A percentile compares a stretch with the other conserved stretches of the same genome.
phyloP scores from a whole-genome alignment of 192 early-diverging fungal species.

The Podochytrium sp. region DNA sequence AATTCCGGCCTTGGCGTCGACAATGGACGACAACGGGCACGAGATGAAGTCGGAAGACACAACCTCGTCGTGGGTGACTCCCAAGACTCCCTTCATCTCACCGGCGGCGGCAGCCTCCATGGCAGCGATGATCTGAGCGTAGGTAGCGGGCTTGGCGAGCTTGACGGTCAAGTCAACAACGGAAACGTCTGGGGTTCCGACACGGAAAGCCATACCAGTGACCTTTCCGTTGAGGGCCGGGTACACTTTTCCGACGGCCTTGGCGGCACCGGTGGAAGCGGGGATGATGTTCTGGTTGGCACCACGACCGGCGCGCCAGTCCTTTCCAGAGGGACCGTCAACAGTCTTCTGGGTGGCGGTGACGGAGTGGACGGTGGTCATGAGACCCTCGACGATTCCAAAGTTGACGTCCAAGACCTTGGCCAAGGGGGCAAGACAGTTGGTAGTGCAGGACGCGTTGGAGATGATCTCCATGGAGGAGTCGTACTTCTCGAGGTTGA shows the following conservation, averaged over 20 bases:
- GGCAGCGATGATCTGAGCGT: conserved; percentile 85
- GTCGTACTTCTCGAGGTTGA: conserved; percentile 96
- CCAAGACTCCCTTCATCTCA: conserved; percentile 87
- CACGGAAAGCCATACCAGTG: conserved; percentile 99
- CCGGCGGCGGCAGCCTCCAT: conserved; percentile 86
- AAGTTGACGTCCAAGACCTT: conserved; percentile 97
- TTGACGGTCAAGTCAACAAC: conserved; percentile 97
- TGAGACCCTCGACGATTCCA: conserved; percentile 94
- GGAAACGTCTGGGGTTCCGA: conserved; percentile 91
- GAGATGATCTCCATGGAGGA: conserved; percentile 81
- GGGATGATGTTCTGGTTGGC: conserved; percentile 98
- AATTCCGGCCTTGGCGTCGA: conserved; percentile 96
- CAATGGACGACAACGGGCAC: conserved; percentile 89
- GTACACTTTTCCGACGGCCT: conserved; percentile 98
- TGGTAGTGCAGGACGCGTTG: conserved; percentile 99
- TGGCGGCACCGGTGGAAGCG: conserved; percentile 96
- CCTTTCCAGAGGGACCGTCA: conserved; percentile 94
- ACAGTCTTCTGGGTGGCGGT: conserved; percentile 99
- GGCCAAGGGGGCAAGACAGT: conserved; percentile 96
- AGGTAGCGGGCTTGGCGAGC: conserved; percentile 85
- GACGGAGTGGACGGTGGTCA: conserved; percentile 98
- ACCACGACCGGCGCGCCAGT: conserved; percentile 97
- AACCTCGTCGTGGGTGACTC: conserved; percentile 92
- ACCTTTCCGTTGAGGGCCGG: conserved; percentile 93
- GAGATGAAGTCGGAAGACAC: conserved; percentile 96